Conservation (phyloP, 257 asterid species). For the Phtheirospermum japonicum region DNA sequence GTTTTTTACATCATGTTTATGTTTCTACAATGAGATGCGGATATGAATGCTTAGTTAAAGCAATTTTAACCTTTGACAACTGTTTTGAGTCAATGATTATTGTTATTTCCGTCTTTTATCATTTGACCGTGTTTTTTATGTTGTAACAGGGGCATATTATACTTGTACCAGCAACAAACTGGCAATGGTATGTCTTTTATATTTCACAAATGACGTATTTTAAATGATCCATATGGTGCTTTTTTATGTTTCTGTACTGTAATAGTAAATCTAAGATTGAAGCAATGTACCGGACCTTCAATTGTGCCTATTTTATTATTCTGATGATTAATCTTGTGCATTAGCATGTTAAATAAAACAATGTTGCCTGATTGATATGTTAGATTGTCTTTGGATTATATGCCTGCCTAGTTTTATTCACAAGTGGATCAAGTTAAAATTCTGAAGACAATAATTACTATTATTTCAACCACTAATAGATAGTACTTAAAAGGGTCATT, state of each 20-base stretch:
- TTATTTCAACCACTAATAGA: conserved; percentile 3
- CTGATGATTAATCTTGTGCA: background rate
- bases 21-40: conserved; percentile 5
- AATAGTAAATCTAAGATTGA: background rate
- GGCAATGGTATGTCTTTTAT: conserved; percentile 65
- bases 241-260: conserved; percentile 4
- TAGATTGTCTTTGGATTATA: background rate
- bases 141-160: conserved; percentile 71
- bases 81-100: conserved; percentile 4
- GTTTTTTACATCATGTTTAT: background rate
- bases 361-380: background rate
- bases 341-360: background rate
- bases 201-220: conserved; percentile 9
- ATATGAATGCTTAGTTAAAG: conserved; percentile 11
- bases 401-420: conserved; percentile 8
- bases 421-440: conserved; percentile 12
- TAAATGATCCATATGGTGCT: conserved; percentile 13
- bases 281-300: background rate
- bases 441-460: conserved; percentile 9
- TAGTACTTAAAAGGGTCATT: conserved; percentile 8
- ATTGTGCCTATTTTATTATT: conserved; percentile 9
- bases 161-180: conserved; percentile 63
- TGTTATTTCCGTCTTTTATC: conserved; percentile 18
- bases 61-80: conserved; percentile 5
- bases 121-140: conserved; percentile 26